These are phyloP conservation scores for Isochrysis galbana DNA, from an alignment of 78 protist species.

Conservation along the genomic window DNA sequence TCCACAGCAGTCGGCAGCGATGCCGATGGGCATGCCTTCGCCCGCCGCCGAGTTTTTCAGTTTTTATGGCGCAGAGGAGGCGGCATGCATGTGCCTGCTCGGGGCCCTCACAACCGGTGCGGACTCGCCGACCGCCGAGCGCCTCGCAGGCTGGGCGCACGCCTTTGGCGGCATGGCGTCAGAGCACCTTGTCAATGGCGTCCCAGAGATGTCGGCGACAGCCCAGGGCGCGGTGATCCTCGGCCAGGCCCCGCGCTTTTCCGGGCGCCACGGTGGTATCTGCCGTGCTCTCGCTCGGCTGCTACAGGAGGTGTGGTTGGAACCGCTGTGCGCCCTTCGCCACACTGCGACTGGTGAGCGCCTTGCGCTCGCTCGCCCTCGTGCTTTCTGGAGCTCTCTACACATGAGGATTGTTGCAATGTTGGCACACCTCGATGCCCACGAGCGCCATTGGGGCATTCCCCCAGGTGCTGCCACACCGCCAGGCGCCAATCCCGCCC, in stretches of 20 bases:
- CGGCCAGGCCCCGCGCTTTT: not conserved
- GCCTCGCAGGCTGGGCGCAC: not conserved
- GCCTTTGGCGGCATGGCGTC: not conserved
- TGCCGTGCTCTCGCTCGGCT: not conserved
- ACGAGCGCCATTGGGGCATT: not conserved
- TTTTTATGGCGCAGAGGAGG: not conserved
- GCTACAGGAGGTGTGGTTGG: not conserved
- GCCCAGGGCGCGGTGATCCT: not conserved
- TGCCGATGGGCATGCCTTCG: not conserved
- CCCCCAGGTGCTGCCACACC: not conserved
- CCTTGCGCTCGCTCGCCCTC: not conserved
- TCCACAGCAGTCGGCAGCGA: not conserved
- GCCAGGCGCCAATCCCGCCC: too few species aligned
- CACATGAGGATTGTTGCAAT: not conserved
- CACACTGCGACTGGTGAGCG: not conserved
- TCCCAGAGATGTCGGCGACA: not conserved
- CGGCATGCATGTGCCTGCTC: slow-evolving; percentile 1
- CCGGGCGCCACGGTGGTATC: slow-evolving; percentile 1
- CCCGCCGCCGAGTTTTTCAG: not conserved
- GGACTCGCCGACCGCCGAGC: not conserved
- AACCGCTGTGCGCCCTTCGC: not conserved
- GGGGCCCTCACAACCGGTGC: not conserved
- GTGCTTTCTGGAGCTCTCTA: not conserved
- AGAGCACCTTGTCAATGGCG: not conserved
- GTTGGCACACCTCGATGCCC: not conserved